Evolutionary conservation across 495 filamentous ascomycete genomes (phyloP).

Genomic region (Hapsidospora chrysogenum): DNA sequence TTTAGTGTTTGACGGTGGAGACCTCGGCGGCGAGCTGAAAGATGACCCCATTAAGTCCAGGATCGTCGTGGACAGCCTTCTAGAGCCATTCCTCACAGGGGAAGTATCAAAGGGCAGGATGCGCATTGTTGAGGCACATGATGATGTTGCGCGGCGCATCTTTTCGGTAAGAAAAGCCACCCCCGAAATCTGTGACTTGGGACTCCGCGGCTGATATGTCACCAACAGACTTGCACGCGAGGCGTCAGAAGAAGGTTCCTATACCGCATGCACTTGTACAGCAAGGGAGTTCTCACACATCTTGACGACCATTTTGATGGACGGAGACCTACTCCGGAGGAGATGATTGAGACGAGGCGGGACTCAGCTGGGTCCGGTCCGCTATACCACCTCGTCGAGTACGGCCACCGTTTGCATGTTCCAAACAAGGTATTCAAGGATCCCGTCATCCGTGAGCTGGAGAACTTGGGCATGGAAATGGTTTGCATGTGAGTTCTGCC

Average conservation of each 20-base stretch:
- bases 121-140: neutral
- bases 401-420: constrained; percentile 12
- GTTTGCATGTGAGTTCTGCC: constrained; percentile 10
- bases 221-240: constrained; percentile 2
- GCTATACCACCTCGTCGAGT: constrained; percentile 17
- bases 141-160: neutral
- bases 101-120: neutral
- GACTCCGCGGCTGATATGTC: neutral
- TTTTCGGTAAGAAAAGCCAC: neutral
- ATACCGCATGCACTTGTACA: constrained; percentile 12
- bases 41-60: no score
- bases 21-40: constrained; percentile 9
- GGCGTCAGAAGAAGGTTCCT: constrained; percentile 12
- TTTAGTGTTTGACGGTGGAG: constrained; percentile 17
- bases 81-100: constrained; percentile 8
- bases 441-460: constrained; percentile 13
- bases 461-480: constrained; percentile 15
- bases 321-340: constrained; percentile 7
- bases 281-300: constrained; percentile 11
- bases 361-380: constrained; percentile 14
- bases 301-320: constrained; percentile 8
- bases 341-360: constrained; percentile 10
- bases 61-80: constrained; percentile 8
- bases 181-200: neutral
- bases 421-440: constrained; percentile 15